Base-by-base conservation (phyloP, 139 green algal species). In the Gonium pectorale region DNA sequence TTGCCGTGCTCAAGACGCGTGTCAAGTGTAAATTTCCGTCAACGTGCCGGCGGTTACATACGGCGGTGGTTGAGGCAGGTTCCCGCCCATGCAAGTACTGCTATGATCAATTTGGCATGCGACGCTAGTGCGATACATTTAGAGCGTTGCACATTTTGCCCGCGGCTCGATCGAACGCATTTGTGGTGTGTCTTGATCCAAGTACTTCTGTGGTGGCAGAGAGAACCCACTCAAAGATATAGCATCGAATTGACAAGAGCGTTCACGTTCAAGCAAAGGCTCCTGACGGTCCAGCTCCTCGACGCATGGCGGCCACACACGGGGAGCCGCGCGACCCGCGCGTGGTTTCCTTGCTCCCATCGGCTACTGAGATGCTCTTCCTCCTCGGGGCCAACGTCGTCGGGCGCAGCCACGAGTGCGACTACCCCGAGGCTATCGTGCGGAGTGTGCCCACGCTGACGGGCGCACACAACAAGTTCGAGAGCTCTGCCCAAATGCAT, bases 301-400 rank as follows among this genome's bases (percentile, higher is more conserved):
- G 49, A 13, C 49, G 26, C 1, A 77, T 77, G 68, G n/a, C 68
- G 29, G 68, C 68, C 68, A 37, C 24, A 24, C 26, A 62, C 8
- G 27, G 41, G 17, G 43, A 74, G 38, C 67, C 67, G 40, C 67
- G 67, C 7, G 1, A 5, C 22, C 54, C 37, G 24, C 86, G 88
- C 13, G 92, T 96, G 0, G 91, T 94, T 2, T 94, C 89, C 7
- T 78, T 97, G 68, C 85, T 97, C 5, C 95, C 95, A 26, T 91
- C 70, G 21, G 95, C 94, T 0, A 96, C 95, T 0, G 95, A 97
- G 52, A 88, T 96, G 17, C 56, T 96, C 3, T 67, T 38, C n/a
- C 56, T 77, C 0, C 75, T 93, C 6, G 91, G 91, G 5, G 90
- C 75, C 22, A n/a, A 72, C 3, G 44, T 88, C 24, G 52, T 89